Conservation (phyloP, 1,139 yeast species). For the Kodamaea derodonti region DNA sequence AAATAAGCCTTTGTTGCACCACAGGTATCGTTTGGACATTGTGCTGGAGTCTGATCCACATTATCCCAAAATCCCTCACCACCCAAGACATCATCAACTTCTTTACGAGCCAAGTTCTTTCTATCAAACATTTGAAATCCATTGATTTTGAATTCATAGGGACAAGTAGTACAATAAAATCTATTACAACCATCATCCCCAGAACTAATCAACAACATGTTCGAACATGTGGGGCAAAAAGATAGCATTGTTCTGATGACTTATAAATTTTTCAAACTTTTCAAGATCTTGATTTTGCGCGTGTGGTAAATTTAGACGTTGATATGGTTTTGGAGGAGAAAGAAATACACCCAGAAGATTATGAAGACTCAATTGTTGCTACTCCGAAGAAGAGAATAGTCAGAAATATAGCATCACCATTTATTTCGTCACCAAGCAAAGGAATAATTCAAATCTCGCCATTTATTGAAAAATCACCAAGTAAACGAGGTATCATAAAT, state of each 20-base stretch:
- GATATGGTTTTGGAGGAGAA: too few relatives aligned
- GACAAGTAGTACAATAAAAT: conserved; percentile 89
- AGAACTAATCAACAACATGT: conserved; percentile 62
- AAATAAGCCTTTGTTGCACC: conserved; percentile 91
- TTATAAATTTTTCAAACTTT: not conserved
- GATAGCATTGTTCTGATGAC: conserved; percentile 57
- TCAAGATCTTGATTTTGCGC: too few relatives aligned
- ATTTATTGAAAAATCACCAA: conserved; percentile 15
- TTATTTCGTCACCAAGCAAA: conserved; percentile 5
- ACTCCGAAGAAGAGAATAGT: conserved; percentile 6
- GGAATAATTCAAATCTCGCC: conserved; percentile 1
- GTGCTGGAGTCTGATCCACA: conserved; percentile 85
- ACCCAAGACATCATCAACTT: conserved; percentile 94
- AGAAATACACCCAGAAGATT: too few relatives aligned
- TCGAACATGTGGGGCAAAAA: conserved; percentile 90
- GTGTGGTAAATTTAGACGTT: too few relatives aligned
- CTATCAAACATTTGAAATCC: conserved; percentile 85
- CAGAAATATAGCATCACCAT: not conserved
- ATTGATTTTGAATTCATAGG: conserved; percentile 83
- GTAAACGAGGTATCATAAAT: conserved; percentile 20
- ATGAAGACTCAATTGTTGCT: too few relatives aligned
- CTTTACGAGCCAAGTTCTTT: conserved; percentile 76
- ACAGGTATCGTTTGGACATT: conserved; percentile 85
- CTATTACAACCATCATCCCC: conserved; percentile 45
- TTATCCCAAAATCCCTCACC: conserved; percentile 99